Conservation (phyloP, 306 rosid species). For the Vicia sativa region DNA sequence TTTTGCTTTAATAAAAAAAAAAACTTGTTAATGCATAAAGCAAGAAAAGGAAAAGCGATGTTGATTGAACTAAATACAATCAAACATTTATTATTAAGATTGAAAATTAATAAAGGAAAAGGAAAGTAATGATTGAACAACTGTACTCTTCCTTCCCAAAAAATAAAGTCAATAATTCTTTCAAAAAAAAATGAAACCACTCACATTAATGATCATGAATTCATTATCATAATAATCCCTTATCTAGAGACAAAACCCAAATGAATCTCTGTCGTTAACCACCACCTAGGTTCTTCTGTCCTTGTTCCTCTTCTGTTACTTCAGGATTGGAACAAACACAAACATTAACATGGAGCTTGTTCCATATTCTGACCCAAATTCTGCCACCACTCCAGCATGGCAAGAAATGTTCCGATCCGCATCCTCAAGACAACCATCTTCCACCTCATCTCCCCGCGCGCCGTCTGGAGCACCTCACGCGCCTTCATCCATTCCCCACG, state of each 20-base stretch:
- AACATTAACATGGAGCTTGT: slow-evolving; percentile 64
- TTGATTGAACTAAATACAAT: background rate
- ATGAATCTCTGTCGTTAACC: slow-evolving; percentile 4
- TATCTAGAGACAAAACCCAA: slow-evolving; percentile 9
- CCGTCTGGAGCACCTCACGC: slow-evolving; percentile 23
- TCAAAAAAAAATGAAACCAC: background rate
- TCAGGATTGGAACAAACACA: slow-evolving; percentile 16
- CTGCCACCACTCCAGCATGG: slow-evolving; percentile 71
- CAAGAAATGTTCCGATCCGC: slow-evolving; percentile 98
- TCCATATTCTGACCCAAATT: slow-evolving; percentile 63
- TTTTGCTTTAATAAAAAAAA: no score
- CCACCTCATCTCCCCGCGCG: slow-evolving; percentile 39
- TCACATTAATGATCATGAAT: background rate
- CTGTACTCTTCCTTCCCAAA: background rate
- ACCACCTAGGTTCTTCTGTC: background rate
- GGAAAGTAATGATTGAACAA: slow-evolving; percentile 7
- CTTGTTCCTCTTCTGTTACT: slow-evolving; percentile 22
- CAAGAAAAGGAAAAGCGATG: background rate
- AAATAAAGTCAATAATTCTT: background rate
- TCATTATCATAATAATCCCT: slow-evolving; percentile 8
- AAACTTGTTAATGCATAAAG: background rate
- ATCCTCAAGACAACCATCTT: slow-evolving; percentile 51
- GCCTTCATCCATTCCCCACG: background rate
- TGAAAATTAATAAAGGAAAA: background rate
- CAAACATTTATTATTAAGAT: background rate